Evolutionary conservation across 2,329 filamentous ascomycete species (phyloP).

Genomic region (Westerdykella sp.): DNA sequence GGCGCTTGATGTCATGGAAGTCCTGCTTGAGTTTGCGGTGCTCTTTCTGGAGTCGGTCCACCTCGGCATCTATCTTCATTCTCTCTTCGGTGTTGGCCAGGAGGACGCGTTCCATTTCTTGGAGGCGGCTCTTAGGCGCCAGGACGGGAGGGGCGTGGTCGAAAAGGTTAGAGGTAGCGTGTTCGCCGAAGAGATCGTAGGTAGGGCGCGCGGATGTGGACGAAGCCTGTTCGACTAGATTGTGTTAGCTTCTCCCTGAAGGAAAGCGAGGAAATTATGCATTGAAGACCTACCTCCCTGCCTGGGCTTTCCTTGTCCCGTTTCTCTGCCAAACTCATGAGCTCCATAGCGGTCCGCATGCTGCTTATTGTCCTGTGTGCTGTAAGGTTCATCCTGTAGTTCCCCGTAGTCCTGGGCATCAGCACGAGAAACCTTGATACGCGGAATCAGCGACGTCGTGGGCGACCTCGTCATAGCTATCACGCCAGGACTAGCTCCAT

Average conservation of each 20-base stretch:
- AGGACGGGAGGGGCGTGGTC: too few relatives aligned
- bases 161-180: background rate
- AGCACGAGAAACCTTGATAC: too few relatives aligned
- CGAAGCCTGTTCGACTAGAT: too few relatives aligned
- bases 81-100: slow-evolving; percentile 5
- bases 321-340: too few relatives aligned
- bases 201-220: background rate
- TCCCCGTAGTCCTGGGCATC: background rate
- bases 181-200: background rate
- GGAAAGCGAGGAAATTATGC: too few relatives aligned
- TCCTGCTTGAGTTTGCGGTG: slow-evolving; percentile 11
- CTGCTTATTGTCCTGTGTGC: too few relatives aligned
- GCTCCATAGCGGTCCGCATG: too few relatives aligned
- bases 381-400: background rate
- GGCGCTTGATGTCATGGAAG: background rate
- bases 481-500: background rate
- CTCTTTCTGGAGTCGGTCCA: slow-evolving; percentile 5
- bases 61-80: slow-evolving; percentile 7
- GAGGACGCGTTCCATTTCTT: slow-evolving; percentile 16
- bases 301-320: too few relatives aligned
- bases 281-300: too few relatives aligned
- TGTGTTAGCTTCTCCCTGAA: too few relatives aligned
- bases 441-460: too few relatives aligned
- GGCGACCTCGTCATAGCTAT: background rate
- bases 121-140: slow-evolving; percentile 12